Percentiles rank a stretch among this genome's conserved stretches.
These are phyloP conservation scores for Limnanthes douglasii DNA, from an alignment of 345 rosid genomes.

Conservation along the genomic window DNA sequence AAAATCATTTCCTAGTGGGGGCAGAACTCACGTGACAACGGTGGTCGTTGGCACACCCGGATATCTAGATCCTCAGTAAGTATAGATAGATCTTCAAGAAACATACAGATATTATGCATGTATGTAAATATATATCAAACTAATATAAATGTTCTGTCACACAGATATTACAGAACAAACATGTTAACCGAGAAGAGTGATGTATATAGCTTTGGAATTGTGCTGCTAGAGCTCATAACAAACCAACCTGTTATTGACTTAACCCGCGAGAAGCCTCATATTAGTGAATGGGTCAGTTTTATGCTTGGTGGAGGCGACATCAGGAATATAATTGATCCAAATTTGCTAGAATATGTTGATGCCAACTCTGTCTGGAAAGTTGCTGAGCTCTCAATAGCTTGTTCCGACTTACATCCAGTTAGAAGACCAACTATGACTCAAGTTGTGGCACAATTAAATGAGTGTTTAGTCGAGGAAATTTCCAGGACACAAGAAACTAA, in stretches of 20 bases:
- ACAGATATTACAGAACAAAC: conserved; percentile 13
- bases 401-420: conserved; percentile 7
- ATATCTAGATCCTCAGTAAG: conserved; percentile 17
- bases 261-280: conserved; percentile 7
- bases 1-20: conserved; percentile 12
- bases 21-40: conserved; percentile 13
- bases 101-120: background rate
- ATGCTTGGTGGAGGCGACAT: conserved; percentile 24
- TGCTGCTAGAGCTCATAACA: conserved; percentile 31
- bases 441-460: conserved; percentile 15
- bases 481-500: no score
- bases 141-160: background rate
- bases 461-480: conserved; percentile 10
- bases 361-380: conserved; percentile 24
- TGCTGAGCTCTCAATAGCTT: conserved; percentile 29
- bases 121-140: background rate
- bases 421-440: conserved; percentile 28
- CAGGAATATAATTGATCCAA: conserved; percentile 20
- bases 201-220: conserved; percentile 16
- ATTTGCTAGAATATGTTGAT: conserved; percentile 17
- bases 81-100: background rate
- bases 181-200: conserved; percentile 19
- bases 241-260: conserved; percentile 16
- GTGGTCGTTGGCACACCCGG: conserved; percentile 12
- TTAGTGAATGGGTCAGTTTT: conserved; percentile 18